These are phyloP conservation scores for Malus hybrid DNA, from an alignment of 331 rosid species.

Conservation along the genomic window DNA sequence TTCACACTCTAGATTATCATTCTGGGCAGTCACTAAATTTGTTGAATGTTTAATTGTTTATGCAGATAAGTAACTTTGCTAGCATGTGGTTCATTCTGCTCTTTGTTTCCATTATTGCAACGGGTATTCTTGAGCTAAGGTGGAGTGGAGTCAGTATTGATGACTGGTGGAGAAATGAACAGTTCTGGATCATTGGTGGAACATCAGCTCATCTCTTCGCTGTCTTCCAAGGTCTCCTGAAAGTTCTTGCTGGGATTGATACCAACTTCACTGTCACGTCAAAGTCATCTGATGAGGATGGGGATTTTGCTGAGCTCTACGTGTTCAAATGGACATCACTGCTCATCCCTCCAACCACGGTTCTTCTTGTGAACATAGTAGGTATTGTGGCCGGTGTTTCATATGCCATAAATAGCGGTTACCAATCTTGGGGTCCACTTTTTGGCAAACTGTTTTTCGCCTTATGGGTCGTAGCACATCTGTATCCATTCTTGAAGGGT, in stretches of 20 bases:
- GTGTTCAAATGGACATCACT: constrained; percentile 99
- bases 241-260: constrained; percentile 97
- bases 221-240: constrained; percentile 93
- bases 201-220: constrained; percentile 99
- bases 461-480: constrained; percentile 92
- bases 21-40: not conserved
- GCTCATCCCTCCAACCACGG: constrained; percentile 97
- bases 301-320: constrained; percentile 89
- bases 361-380: constrained; percentile 74
- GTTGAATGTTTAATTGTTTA: not conserved
- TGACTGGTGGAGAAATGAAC: constrained; percentile 99
- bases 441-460: constrained; percentile 92
- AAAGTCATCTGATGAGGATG: constrained; percentile 89
- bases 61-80: constrained; percentile 97
- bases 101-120: constrained; percentile 78
- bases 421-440: constrained; percentile 99
- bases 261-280: constrained; percentile 97
- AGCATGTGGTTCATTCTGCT: constrained; percentile 98
- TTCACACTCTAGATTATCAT: not conserved
- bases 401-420: constrained; percentile 87
- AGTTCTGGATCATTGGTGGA: constrained; percentile 98
- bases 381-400: constrained; percentile 98
- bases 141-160: constrained; percentile 99
- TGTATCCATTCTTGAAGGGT: constrained; percentile 99
- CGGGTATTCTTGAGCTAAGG: constrained; percentile 96